Conservation (phyloP, 768 basidiomycete species). For the Chalciporus sphaerocephalus region DNA sequence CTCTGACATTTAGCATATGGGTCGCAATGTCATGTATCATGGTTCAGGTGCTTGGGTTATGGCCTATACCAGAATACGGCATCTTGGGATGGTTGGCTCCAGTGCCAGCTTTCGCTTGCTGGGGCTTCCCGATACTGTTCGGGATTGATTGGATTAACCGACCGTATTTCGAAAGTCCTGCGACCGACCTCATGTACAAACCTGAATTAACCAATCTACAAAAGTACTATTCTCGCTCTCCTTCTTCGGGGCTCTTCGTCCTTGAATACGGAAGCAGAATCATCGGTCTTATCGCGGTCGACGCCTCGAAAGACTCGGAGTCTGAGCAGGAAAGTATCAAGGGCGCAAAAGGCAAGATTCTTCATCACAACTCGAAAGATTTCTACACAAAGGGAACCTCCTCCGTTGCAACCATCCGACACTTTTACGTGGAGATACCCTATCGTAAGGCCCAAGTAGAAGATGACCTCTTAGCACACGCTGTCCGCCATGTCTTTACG, state of each 20-base stretch:
- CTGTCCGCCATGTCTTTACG: conserved; percentile 54
- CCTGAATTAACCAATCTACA: conserved; percentile 52
- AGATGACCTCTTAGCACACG: conserved; percentile 60
- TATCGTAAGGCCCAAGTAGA: conserved; percentile 57
- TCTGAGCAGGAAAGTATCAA: conserved; percentile 27
- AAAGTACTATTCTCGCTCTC: conserved; percentile 54
- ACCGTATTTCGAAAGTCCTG: conserved; percentile 55
- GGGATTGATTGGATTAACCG: conserved; percentile 73
- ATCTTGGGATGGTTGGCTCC: conserved; percentile 50
- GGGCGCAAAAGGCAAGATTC: conserved; percentile 13
- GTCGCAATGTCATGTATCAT: conserved; percentile 53
- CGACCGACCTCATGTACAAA: conserved; percentile 48
- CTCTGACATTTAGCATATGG: conserved; percentile 60
- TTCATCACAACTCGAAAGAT: conserved; percentile 10
- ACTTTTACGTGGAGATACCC: conserved; percentile 67
- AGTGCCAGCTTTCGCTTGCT: conserved; percentile 62
- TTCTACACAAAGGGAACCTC: conserved; percentile 35
- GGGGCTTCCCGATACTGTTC: conserved; percentile 61
- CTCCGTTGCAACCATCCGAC: conserved; percentile 61
- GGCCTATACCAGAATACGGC: conserved; percentile 51
- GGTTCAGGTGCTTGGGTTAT: conserved; percentile 60
- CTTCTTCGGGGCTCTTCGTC: conserved; percentile 67
- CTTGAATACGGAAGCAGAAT: conserved; percentile 55
- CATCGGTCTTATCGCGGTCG: conserved; percentile 67
- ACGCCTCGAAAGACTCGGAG: conserved; percentile 47